Evolutionary conservation across 768 basidiomycete species (phyloP).

Genomic region (Lentinula lateritia): DNA sequence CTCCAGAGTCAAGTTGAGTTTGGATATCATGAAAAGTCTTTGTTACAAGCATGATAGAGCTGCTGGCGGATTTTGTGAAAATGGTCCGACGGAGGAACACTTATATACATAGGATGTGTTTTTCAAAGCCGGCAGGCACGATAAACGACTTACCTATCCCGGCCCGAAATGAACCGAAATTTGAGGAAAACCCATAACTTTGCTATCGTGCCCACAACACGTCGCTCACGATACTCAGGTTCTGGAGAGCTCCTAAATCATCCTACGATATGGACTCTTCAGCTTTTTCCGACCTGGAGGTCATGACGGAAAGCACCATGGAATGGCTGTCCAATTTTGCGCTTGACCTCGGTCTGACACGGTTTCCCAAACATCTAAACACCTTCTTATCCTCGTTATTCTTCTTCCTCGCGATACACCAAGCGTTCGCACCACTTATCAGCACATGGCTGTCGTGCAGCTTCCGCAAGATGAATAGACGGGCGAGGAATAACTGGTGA

Average conservation of each 20-base stretch:
- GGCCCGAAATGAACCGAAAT: no score
- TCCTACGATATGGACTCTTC: background rate
- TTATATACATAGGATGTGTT: no score
- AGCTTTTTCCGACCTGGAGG: background rate
- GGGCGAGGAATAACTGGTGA: constrained; percentile 59
- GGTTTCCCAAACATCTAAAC: constrained; percentile 51
- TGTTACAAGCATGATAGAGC: constrained; percentile 68
- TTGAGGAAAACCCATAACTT: no score
- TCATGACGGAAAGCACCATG: background rate
- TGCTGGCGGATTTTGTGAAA: no score
- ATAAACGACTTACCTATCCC: no score
- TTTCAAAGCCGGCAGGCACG: no score
- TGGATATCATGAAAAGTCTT: constrained; percentile 76
- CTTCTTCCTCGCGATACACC: constrained; percentile 54
- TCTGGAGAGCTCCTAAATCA: background rate
- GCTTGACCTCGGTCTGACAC: constrained; percentile 39
- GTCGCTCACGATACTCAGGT: background rate
- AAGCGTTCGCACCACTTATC: constrained; percentile 49
- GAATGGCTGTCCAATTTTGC: background rate
- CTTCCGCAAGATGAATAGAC: constrained; percentile 41
- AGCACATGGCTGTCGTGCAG: constrained; percentile 40
- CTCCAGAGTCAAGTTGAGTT: constrained; percentile 51
- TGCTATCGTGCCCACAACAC: background rate
- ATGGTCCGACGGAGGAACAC: no score
- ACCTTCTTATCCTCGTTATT: constrained; percentile 49